A percentile compares a stretch with the other conserved stretches of the same genome.
These are phyloP conservation scores for Sclerotinia minor DNA, from an alignment of 2,329 filamentous ascomycete genomes.

Conservation along the genomic window DNA sequence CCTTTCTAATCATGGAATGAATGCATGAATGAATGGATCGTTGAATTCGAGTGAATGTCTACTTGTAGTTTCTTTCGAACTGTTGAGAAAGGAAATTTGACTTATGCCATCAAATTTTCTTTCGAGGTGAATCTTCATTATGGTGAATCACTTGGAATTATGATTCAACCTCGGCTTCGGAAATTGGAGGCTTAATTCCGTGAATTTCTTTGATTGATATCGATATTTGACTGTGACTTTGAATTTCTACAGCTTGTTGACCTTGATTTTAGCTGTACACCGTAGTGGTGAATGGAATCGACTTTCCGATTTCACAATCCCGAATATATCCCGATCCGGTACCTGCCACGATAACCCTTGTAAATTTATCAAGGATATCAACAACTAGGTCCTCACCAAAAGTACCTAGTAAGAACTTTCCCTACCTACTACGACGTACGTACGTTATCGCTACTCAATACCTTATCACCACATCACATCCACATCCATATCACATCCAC, in stretches of 20 bases:
- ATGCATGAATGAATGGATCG: not conserved
- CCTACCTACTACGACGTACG: too few species aligned
- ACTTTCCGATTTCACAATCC: too few species aligned
- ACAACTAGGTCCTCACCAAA: not conserved
- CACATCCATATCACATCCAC: too few species aligned
- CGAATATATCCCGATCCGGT: conserved; percentile 1
- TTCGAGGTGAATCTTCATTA: not conserved
- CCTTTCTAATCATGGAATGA: too few species aligned
- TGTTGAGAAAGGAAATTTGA: not conserved
- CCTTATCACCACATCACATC: not conserved
- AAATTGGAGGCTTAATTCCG: not conserved
- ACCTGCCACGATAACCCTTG: conserved; percentile 8
- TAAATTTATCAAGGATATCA: too few species aligned
- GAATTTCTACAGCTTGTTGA: not conserved
- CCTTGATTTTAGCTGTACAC: not conserved
- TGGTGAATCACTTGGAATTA: not conserved
- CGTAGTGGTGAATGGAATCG: not conserved
- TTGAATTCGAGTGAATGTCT: not conserved
- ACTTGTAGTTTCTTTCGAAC: too few species aligned
- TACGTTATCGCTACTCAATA: not conserved
- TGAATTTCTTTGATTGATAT: not conserved
- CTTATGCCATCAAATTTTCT: not conserved
- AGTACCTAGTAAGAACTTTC: not conserved
- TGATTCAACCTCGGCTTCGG: not conserved
- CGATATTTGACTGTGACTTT: too few species aligned